Evolutionary conservation across 352 stramenopile genomes (phyloP), one percentile per base, ranked within the genome.

Genomic region (Phytophthora macrochlamydospora): DNA sequence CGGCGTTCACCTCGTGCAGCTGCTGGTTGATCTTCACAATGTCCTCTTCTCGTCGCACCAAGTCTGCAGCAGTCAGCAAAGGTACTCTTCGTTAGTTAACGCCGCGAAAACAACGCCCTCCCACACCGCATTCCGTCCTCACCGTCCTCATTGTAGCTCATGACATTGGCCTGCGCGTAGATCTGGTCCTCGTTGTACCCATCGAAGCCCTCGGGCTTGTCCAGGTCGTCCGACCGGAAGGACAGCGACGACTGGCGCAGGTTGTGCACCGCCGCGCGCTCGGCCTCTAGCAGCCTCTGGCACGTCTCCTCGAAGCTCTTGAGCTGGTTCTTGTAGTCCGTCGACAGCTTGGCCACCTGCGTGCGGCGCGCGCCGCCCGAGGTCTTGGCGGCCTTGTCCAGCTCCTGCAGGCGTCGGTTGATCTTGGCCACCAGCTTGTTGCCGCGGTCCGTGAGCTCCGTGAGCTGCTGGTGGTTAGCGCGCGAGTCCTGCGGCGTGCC

Each of bases 11-110:
- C 13, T 91, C 82, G 6, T 78, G 72, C 31, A 91, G 65, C 67
- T 89, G 79, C 58, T 91, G 75, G 59, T 89, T 91, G 56, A 91
- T 91, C 68, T 89, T 82, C 11, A 91, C 55, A 56, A 91, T 83
- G 58, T 91, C 82, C 65, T 89, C 78, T 50, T 91, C 82, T 56
- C 82, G 74, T 61, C 82, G 78, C 12, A 72, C 52, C 56, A 91
- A 48, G 55, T 91, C 82, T 88, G 24, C 2, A 62, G 62, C 18
- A 73, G 43, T 30, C 28, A 71, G 3, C 9, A 59, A 52, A 24
- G 18, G 18, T 24, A 24, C 18, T 24, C 18, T 24, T 24, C 18
- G 18, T 24, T 24, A 24, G 18, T 24, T 0, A 24, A 24, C 18
- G 18, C 18, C 18, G 18, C 18, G 18, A 24, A 24, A 24, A 24